Percentiles rank a stretch among this genome's conserved stretches.
Conservation (phyloP, 805 yeast species). For the Teunomyces gatunensis region DNA sequence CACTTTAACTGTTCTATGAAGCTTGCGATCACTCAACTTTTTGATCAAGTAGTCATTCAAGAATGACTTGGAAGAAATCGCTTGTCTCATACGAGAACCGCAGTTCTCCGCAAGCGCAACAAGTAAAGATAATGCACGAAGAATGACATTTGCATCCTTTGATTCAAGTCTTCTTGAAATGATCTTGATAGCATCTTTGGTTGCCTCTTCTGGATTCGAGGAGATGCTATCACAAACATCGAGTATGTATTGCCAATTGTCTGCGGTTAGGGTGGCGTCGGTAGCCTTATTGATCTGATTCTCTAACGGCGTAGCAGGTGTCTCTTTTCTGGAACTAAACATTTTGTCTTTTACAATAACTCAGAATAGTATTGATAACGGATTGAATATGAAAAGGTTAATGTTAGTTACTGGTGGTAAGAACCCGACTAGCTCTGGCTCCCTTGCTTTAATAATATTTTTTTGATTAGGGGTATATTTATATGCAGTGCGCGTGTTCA, state of each 20-base stretch:
- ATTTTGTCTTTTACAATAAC: background rate
- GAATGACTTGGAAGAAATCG: conserved; percentile 38
- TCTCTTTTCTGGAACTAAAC: background rate
- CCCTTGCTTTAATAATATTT: background rate
- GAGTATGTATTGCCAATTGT: conserved; percentile 44
- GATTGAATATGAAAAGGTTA: background rate
- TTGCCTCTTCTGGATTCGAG: conserved; percentile 34
- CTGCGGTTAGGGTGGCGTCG: conserved; percentile 39
- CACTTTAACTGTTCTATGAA: conserved; percentile 67
- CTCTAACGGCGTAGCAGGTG: background rate
- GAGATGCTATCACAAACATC: conserved; percentile 42
- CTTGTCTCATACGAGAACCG: conserved; percentile 45
- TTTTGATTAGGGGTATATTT: background rate
- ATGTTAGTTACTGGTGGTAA: background rate
- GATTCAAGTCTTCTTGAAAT: conserved; percentile 23
- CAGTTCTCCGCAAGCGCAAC: conserved; percentile 44
- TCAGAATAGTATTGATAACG: background rate
- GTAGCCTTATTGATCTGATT: conserved; percentile 32
- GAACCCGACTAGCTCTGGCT: too few species aligned
- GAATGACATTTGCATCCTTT: conserved; percentile 41
- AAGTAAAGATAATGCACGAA: conserved; percentile 35
- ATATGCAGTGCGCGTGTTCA: background rate
- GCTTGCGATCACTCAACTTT: conserved; percentile 50
- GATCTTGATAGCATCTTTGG: conserved; percentile 29
- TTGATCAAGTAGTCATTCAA: conserved; percentile 31